Conservation (phyloP, 371 early-diverging fungal genomes). For the Haplosporangium sp. region DNA sequence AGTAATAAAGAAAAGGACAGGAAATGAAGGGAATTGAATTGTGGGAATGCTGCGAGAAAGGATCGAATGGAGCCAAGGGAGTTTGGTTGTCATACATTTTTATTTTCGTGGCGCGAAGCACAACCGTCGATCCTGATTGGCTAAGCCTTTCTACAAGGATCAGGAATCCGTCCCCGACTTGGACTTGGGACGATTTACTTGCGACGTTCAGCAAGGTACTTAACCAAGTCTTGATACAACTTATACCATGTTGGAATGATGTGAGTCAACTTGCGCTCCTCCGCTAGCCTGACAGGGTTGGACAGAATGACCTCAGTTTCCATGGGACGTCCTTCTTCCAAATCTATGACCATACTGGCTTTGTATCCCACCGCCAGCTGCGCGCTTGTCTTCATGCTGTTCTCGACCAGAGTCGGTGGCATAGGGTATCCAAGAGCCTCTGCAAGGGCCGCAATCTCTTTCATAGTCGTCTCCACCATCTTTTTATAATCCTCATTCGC, state of each 20-base stretch:
- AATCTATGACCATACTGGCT: slow-evolving; percentile 76
- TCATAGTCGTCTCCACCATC: slow-evolving; percentile 66
- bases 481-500: slow-evolving; percentile 60
- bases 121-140: neutral
- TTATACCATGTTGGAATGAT: slow-evolving; percentile 53
- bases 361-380: slow-evolving; percentile 65
- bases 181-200: too few relatives aligned
- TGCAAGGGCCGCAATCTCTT: slow-evolving; percentile 69
- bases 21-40: neutral
- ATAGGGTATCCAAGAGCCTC: slow-evolving; percentile 62
- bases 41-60: neutral
- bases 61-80: slow-evolving; percentile 6
- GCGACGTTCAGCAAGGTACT: slow-evolving; percentile 22
- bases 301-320: slow-evolving; percentile 76
- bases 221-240: slow-evolving; percentile 36
- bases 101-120: neutral
- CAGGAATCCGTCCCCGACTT: too few relatives aligned
- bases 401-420: slow-evolving; percentile 57
- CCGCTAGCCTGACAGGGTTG: slow-evolving; percentile 68
- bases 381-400: slow-evolving; percentile 61
- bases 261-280: slow-evolving; percentile 48
- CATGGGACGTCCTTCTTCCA: slow-evolving; percentile 68
- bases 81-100: slow-evolving; percentile 7
- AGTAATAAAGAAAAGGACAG: neutral
- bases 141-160: too few relatives aligned